Base-by-base conservation (phyloP, 2,329 filamentous ascomycete genomes). In the Nemania sp. region DNA sequence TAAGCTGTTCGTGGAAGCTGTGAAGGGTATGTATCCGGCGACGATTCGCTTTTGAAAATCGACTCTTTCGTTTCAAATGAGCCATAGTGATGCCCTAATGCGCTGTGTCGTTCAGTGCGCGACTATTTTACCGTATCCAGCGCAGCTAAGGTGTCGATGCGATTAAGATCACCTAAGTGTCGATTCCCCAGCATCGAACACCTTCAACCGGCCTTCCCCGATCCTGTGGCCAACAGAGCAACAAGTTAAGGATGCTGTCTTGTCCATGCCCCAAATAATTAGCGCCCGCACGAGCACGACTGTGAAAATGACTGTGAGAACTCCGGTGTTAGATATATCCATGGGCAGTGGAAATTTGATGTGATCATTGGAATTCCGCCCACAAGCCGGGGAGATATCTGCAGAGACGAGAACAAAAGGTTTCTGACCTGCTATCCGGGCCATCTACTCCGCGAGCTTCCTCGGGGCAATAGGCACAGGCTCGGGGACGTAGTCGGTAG, bases 401-500 rank as follows among this genome's bases (percentile, higher is more conserved):
- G 15, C 5, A 2, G 11, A n/a, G 3, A 17, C 8, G 15, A 3
- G 20, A 26, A 26, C n/a, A 3, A 15, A 41, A 20, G 11, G 20
- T 15, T 20, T 26, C 11, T 8, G 14, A n/a, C n/a, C 24, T 26
- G 17, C 37, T 5, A 15, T 24, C 37, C 40, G 37, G 54, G 61
- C 57, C 50, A 66, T 67, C 77, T 79, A 79, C 60, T 77, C 70
- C 59, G 71, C 73, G 53, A 64, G 61, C 58, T 73, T 73, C 45
- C 64, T 65, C 14, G 76, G 70, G 37, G 61, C 56, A 44, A 81
- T 77, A 5, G 79, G 70, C 68, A 73, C 71, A 9, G 62, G 63
- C 33, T 73, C 62, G 2, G 73, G 68, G 12, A 83, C 75, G 60
- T 83, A 78, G 62, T 84, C 80, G 48, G 74, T 79, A 1, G 68